These are phyloP conservation scores for Mortierella claussenii DNA, from an alignment of 192 early-diverging fungal species.

Conservation along the genomic window DNA sequence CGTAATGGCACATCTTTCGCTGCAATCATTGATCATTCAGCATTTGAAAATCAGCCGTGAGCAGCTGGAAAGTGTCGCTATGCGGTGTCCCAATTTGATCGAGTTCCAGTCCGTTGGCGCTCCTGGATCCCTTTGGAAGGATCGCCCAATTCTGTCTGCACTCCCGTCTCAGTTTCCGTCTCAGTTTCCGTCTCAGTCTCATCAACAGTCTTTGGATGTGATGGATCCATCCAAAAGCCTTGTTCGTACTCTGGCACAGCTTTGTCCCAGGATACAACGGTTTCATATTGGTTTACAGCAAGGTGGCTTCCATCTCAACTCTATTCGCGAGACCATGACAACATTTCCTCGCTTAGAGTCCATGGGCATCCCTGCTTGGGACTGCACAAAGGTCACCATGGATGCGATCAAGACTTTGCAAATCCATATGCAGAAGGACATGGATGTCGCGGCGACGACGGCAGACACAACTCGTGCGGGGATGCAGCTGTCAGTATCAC, in stretches of 20 bases:
- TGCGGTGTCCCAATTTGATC: conserved; percentile 33
- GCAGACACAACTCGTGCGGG: background rate
- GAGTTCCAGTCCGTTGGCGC: conserved; percentile 42
- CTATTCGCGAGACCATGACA: conserved; percentile 18
- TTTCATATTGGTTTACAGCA: conserved; percentile 44
- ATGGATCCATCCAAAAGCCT: conserved; percentile 12
- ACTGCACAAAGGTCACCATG: conserved; percentile 40
- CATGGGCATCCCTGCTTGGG: conserved; percentile 32
- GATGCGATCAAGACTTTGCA: conserved; percentile 27
- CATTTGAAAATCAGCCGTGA: conserved; percentile 36
- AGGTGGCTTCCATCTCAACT: conserved; percentile 38
- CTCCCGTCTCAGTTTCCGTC: background rate
- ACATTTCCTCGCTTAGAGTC: conserved; percentile 18
- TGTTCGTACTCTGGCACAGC: conserved; percentile 8
- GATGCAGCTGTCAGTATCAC: background rate
- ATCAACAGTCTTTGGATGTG: background rate
- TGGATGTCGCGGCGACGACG: background rate
- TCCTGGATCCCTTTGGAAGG: conserved; percentile 31
- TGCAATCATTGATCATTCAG: conserved; percentile 37
- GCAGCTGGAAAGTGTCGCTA: conserved; percentile 17
- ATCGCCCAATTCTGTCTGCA: background rate
- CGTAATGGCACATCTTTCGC: background rate
- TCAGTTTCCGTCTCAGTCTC: background rate
- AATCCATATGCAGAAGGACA: background rate
- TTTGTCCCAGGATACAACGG: conserved; percentile 12